phyloP scores from a whole-genome alignment of 176 grass and related monocot genomes.

The Phoenix dactylifera region DNA sequence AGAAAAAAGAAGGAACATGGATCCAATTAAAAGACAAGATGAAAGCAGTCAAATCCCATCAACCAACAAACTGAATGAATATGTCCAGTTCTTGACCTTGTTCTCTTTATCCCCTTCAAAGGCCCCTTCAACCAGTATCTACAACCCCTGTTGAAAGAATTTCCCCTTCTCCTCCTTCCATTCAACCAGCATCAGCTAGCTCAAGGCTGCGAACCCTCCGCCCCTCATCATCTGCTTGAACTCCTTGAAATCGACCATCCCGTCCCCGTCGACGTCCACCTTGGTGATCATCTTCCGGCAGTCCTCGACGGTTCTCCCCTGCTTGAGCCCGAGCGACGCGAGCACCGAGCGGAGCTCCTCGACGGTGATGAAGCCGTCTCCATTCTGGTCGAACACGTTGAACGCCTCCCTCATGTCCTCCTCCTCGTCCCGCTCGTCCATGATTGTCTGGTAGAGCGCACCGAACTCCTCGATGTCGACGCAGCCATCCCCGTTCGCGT shows the following conservation, averaged over 20 bases:
- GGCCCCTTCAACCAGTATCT: too few relatives aligned
- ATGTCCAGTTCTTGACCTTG: too few relatives aligned
- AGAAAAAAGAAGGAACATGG: too few relatives aligned
- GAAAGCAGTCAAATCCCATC: too few relatives aligned
- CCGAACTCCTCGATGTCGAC: slow-evolving; percentile 13
- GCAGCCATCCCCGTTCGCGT: slow-evolving; percentile 8
- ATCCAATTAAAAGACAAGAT: too few relatives aligned
- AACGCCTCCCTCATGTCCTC: slow-evolving; percentile 9
- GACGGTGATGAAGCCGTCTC: slow-evolving; percentile 11
- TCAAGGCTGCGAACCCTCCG: neutral
- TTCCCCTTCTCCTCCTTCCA: too few relatives aligned
- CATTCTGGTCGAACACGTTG: slow-evolving; percentile 13
- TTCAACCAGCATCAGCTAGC: slow-evolving; percentile 12
- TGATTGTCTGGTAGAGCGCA: slow-evolving; percentile 2
- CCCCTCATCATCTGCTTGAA: slow-evolving; percentile 18
- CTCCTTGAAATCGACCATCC: slow-evolving; percentile 18
- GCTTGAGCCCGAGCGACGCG: slow-evolving; percentile 11
- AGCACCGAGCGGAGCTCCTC: slow-evolving; percentile 15
- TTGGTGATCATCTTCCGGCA: slow-evolving; percentile 9
- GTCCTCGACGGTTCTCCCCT: slow-evolving; percentile 6
- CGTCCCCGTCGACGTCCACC: slow-evolving; percentile 10
- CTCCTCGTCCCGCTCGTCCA: slow-evolving; percentile 9
- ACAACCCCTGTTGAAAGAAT: too few relatives aligned
- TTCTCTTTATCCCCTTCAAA: too few relatives aligned
- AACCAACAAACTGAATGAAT: too few relatives aligned